Base-by-base conservation (phyloP, 257 asterid genomes). In the Lithospermum erythrorhizon region DNA sequence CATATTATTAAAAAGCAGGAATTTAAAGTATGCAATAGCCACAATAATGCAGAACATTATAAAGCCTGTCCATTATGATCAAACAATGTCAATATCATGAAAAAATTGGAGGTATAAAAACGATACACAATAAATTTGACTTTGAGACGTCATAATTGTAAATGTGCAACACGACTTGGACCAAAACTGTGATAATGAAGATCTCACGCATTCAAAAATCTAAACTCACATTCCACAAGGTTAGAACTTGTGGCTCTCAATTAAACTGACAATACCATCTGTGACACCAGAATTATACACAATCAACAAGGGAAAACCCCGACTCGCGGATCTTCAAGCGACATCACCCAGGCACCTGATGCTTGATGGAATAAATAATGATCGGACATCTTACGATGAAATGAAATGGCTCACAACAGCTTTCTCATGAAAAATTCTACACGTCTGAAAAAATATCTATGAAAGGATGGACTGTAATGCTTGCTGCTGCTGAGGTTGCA, bases 401-500 rank as follows among this genome's bases (percentile, higher is more conserved):
- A 35, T 35, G 47, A 13, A 35, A 35, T 0, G 47, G 14, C 57
- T 13, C 57, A n/a, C 57, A 19, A 6, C 57, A 53, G 57, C 57
- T 53, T 6, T 18, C 27, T 22, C 27, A 53, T 0, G 1, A 20
- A 18, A 53, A 22, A 11, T 13, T 41, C 4, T 1, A 11, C 49
- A 41, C 13, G 49, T 14, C 16, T 3, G 49, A n/a, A 6, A 30
- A 57, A 35, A 27, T 49, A 47, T 63, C 61, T 78, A 84, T 9
- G 95, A 79, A 16, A 89, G 82, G 59, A 87, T 81, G 23, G 95
- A 79, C 73, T 82, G 97, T 75, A 89, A 61, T 0, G 90, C 89
- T 20, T 84, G 84, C 64, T 78, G 95, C 76, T 87, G 97, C 72
- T 89, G 97, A 59, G 95, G 95, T 76, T 83, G 94, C 76, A 87